Evolutionary conservation across 331 rosid species (phyloP), one percentile per base, ranked within the genome.

Genomic region (Quercus phellos): DNA sequence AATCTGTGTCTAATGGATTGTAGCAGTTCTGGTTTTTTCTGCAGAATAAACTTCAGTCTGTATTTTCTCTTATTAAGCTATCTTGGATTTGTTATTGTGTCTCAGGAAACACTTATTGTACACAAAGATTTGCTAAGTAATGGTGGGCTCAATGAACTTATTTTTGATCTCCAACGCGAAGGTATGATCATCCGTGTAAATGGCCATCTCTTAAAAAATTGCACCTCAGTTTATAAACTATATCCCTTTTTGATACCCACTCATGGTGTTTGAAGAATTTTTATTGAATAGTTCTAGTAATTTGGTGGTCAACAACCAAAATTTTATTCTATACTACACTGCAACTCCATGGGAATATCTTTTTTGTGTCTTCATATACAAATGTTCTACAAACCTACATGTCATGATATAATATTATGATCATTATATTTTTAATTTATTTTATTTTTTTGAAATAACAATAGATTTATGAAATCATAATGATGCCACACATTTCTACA

Each of bases 71-170:
- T 46, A 68, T 27, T 75, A 18, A 27, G n/a, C 75, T 50, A 74
- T 70, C 35, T 32, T 76, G 26, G 27, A 79, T 70, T 70, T 76
- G 2, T 84, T 84, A 61, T 55, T 68, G 26, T 83, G 68, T 83
- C 69, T 61, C 80, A 92, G 98, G 94, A 94, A 87, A 92, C 96
- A 56, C 97, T 94, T 67, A 91, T 94, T 21, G 88, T 94, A 30
- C 99, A 94, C 87, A 88, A 89, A 84, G 93, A 89, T 72, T 83
- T 92, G 76, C 35, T 84, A 30, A 60, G n/a, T 46, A 84, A 82
- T 60, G 92, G 91, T 55, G 87, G 78, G 51, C 84, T 94, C 50
- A 72, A 78, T 54, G 80, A 81, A 74, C 88, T 92, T 72, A 29
- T 92, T 27, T 68, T 78, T 50, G 93, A 86, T 84, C 97, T 94